These are phyloP conservation scores for Cryptomeria japonica DNA, from an alignment of 75 land plant genomes.

Conservation along the genomic window DNA sequence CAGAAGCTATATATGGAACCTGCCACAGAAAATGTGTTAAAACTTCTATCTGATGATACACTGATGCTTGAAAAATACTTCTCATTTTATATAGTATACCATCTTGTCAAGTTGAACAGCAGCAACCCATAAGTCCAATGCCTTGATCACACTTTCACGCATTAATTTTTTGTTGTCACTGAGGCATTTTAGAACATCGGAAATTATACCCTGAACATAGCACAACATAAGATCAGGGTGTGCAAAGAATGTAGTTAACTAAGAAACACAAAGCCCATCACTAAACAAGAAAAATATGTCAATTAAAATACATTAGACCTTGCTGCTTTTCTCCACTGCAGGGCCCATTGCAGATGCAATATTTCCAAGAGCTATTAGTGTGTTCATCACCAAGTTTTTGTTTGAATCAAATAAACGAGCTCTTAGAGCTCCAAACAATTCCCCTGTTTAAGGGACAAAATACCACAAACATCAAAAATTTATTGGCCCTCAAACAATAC, in stretches of 20 bases:
- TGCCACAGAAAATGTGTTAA: slow-evolving; percentile 6
- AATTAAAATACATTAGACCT: slow-evolving; percentile 18
- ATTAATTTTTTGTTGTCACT: slow-evolving; percentile 49
- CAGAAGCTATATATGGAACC: slow-evolving; percentile 45
- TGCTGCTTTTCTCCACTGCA: slow-evolving; percentile 42
- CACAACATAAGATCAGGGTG: neutral
- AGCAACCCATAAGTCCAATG: slow-evolving; percentile 35
- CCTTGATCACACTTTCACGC: slow-evolving; percentile 44
- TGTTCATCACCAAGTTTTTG: slow-evolving; percentile 47
- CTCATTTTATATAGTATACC: slow-evolving; percentile 15
- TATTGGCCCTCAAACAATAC: neutral
- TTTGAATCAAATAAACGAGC: slow-evolving; percentile 43
- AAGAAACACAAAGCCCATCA: slow-evolving; percentile 1
- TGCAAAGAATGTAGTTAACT: neutral
- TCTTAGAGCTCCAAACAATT: slow-evolving; percentile 33
- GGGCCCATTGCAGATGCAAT: slow-evolving; percentile 56
- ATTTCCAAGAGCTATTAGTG: slow-evolving; percentile 37
- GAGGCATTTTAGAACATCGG: slow-evolving; percentile 45
- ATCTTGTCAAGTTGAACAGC: slow-evolving; percentile 47
- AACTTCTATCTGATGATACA: neutral
- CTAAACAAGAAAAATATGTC: neutral
- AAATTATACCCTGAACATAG: slow-evolving; percentile 33
- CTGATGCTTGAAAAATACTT: neutral
- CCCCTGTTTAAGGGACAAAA: slow-evolving; percentile 23
- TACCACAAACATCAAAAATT: neutral